phyloP scores from a whole-genome alignment of 805 yeast species.

The Saccharomycopsis guyanensis region DNA sequence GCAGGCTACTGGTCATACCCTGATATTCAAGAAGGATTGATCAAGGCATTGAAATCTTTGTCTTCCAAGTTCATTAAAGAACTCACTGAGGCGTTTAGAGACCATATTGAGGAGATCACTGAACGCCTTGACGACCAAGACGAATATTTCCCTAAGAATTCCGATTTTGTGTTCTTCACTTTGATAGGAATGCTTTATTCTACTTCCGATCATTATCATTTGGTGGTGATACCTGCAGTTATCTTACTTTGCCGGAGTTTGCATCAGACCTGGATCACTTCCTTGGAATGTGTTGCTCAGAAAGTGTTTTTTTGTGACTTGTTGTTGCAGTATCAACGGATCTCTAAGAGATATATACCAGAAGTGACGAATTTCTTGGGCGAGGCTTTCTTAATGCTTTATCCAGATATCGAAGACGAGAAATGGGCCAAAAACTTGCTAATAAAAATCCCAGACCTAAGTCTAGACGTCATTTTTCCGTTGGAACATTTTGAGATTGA shows the following conservation, averaged over 20 bases:
- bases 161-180: slow-evolving; percentile 62
- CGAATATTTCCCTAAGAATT: slow-evolving; percentile 30
- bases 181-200: slow-evolving; percentile 76
- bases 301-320: slow-evolving; percentile 64
- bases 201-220: slow-evolving; percentile 92
- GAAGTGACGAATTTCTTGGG: slow-evolving; percentile 60
- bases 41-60: slow-evolving; percentile 43
- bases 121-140: slow-evolving; percentile 33
- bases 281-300: slow-evolving; percentile 37
- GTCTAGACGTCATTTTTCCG: not conserved
- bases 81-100: slow-evolving; percentile 56
- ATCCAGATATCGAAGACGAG: slow-evolving; percentile 25
- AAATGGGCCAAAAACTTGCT: not conserved
- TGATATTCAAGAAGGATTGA: slow-evolving; percentile 35
- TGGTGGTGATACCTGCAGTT: slow-evolving; percentile 78
- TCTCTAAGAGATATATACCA: slow-evolving; percentile 76
- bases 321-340: slow-evolving; percentile 63
- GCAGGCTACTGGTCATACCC: slow-evolving; percentile 30
- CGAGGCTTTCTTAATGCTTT: slow-evolving; percentile 41
- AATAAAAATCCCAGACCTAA: not conserved
- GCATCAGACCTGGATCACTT: slow-evolving; percentile 39
- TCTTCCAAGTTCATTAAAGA: slow-evolving; percentile 59
- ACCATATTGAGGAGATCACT: slow-evolving; percentile 48
- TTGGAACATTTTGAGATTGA: not conserved
- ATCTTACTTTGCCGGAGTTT: slow-evolving; percentile 67